Percentiles rank a stretch among this genome's conserved stretches.
phyloP scores from a whole-genome alignment of 495 filamentous ascomycete species.

The Xylaria castorea region DNA sequence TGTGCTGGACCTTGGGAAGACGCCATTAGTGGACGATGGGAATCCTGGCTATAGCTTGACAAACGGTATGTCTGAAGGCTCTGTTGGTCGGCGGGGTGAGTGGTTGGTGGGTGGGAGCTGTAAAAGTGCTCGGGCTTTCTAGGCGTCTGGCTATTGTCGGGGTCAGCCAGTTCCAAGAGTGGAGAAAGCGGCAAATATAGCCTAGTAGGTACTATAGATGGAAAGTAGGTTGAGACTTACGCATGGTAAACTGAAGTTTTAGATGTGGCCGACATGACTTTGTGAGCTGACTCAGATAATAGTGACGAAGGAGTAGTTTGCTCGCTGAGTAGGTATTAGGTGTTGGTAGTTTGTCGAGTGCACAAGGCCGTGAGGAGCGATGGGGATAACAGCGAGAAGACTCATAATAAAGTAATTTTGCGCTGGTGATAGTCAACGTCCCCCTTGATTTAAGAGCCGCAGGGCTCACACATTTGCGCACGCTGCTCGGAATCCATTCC shows the following conservation, averaged over 20 bases:
- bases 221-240: neutral
- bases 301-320: neutral
- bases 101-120: constrained; percentile 21
- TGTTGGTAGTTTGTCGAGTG: neutral
- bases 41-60: constrained; percentile 9
- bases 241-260: neutral
- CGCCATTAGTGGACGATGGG: constrained; percentile 12
- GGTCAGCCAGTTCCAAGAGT: neutral
- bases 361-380: neutral
- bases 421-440: neutral
- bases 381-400: neutral
- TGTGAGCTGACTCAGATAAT: neutral
- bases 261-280: constrained; percentile 17
- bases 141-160: constrained; percentile 3
- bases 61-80: constrained; percentile 16
- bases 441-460: neutral
- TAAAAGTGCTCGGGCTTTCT: constrained; percentile 12
- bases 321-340: neutral
- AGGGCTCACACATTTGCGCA: neutral
- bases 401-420: neutral
- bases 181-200: neutral
- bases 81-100: constrained; percentile 6
- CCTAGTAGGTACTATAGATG: neutral
- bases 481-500: neutral
- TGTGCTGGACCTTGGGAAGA: neutral